Percentiles rank a stretch among this genome's conserved stretches.
Evolutionary conservation across 2,329 filamentous ascomycete species (phyloP).

Genomic region (Acrocalymma vagum): DNA sequence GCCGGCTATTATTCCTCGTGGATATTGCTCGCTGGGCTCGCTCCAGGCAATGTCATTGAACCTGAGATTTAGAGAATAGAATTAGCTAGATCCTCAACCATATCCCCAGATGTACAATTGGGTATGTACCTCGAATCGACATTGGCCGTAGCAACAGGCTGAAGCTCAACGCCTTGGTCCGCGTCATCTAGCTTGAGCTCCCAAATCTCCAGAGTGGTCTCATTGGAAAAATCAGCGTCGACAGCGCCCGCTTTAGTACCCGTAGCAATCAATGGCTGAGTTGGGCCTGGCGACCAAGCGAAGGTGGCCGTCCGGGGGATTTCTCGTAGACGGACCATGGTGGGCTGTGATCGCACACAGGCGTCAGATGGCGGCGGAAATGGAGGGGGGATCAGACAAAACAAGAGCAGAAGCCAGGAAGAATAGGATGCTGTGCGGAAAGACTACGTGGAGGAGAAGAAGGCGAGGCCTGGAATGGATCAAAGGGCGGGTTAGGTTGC

Average conservation of each 20-base stretch:
- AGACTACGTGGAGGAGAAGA: constrained; percentile 26
- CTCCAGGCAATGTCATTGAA: constrained; percentile 99
- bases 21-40: constrained; percentile 77
- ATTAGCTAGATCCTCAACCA: too few species aligned
- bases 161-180: constrained; percentile 80
- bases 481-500: constrained; percentile 19
- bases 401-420: constrained; percentile 22
- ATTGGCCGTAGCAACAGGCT: constrained; percentile 82
- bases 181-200: constrained; percentile 84
- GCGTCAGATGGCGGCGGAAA: constrained; percentile 31
- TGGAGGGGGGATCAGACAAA: constrained; percentile 22
- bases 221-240: constrained; percentile 96
- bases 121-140: constrained; percentile 83
- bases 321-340: constrained; percentile 95
- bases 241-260: constrained; percentile 95
- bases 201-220: constrained; percentile 97
- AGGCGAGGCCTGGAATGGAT: constrained; percentile 29
- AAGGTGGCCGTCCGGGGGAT: constrained; percentile 97
- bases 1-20: constrained; percentile 90
- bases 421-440: constrained; percentile 16
- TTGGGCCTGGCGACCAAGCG: constrained; percentile 88
- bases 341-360: constrained; percentile 45
- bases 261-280: constrained; percentile 84
- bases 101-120: not conserved
- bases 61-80: constrained; percentile 63